phyloP scores from a whole-genome alignment of 306 rosid species.

The Cicer chorassanicum region DNA sequence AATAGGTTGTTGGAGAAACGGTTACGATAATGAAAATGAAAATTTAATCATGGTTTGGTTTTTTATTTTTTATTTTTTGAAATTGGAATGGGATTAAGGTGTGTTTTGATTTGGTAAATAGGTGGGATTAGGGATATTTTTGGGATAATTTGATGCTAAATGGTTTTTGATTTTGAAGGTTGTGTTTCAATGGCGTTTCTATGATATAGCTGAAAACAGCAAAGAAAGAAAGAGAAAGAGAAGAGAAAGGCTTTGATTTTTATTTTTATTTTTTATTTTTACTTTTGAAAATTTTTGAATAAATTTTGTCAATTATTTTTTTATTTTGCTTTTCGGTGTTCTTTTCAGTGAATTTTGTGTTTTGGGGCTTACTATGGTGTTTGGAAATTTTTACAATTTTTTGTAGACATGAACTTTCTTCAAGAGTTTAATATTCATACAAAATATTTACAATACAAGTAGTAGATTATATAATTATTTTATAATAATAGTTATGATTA shows the following conservation, averaged over 20 bases:
- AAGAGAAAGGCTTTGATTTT: not conserved
- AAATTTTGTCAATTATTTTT: not conserved
- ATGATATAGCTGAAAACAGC: too few relatives aligned
- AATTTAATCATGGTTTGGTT: conserved; percentile 36
- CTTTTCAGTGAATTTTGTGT: not conserved
- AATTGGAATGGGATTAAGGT: conserved; percentile 9
- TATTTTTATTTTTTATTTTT: not conserved
- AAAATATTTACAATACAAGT: too few relatives aligned
- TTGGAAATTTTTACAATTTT: not conserved
- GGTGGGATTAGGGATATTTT: conserved; percentile 28
- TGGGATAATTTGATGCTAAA: not conserved
- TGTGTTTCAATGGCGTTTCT: conserved; percentile 45
- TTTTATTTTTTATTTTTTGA: not conserved
- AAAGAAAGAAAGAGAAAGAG: conserved; percentile 4
- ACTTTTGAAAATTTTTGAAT: too few relatives aligned
- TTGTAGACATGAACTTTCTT: too few relatives aligned
- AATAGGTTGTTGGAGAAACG: conserved; percentile 23
- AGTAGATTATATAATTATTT: too few relatives aligned
- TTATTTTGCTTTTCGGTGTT: not conserved
- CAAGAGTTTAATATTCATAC: too few relatives aligned
- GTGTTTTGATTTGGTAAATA: conserved; percentile 7
- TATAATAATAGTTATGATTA: too few relatives aligned
- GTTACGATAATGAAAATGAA: conserved; percentile 18
- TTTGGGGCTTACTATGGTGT: not conserved
- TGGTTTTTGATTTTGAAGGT: conserved; percentile 46